A percentile compares a stretch with the other conserved stretches of the same genome.
These are phyloP conservation scores for Dendrobium officinale DNA, from an alignment of 106 monocot genomes.

Conservation along the genomic window DNA sequence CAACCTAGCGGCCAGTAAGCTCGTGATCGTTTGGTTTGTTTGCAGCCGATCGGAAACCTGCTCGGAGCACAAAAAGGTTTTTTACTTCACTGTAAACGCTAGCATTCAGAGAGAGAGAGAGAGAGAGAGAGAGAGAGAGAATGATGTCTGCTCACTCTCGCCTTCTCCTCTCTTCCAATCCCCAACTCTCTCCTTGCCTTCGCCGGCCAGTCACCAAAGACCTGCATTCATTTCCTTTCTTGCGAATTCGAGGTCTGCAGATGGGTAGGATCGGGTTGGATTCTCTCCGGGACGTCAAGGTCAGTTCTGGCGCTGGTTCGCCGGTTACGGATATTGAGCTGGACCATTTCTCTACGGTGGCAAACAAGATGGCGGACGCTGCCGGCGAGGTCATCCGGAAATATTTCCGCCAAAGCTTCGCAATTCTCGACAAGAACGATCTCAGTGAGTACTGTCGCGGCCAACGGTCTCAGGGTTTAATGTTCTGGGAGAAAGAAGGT, in stretches of 20 bases:
- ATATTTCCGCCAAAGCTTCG: constrained; percentile 82
- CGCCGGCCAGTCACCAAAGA: background rate
- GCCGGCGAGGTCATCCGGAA: constrained; percentile 76
- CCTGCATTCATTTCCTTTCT: background rate
- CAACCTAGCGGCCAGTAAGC: no score
- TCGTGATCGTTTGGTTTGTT: no score
- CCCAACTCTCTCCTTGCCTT: background rate
- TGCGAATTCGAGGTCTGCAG: background rate
- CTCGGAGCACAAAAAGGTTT: no score
- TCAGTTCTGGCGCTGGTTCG: background rate
- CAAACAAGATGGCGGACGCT: constrained; percentile 61
- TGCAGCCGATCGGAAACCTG: no score
- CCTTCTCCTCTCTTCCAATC: background rate
- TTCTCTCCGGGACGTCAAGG: background rate
- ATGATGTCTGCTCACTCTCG: background rate
- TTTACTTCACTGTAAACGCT: no score
- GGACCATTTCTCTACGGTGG: constrained; percentile 60
- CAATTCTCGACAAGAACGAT: constrained; percentile 79
- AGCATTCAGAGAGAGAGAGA: background rate
- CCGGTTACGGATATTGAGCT: background rate
- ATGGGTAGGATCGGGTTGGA: background rate
- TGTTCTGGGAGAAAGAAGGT: background rate
- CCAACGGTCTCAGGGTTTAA: background rate
- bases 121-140: background rate
- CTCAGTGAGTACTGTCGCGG: constrained; percentile 39